Percentiles rank a stretch among this genome's conserved stretches.
These are phyloP conservation scores for Tolypocladium pustulatum DNA, from an alignment of 2,329 filamentous ascomycete species.

Conservation along the genomic window DNA sequence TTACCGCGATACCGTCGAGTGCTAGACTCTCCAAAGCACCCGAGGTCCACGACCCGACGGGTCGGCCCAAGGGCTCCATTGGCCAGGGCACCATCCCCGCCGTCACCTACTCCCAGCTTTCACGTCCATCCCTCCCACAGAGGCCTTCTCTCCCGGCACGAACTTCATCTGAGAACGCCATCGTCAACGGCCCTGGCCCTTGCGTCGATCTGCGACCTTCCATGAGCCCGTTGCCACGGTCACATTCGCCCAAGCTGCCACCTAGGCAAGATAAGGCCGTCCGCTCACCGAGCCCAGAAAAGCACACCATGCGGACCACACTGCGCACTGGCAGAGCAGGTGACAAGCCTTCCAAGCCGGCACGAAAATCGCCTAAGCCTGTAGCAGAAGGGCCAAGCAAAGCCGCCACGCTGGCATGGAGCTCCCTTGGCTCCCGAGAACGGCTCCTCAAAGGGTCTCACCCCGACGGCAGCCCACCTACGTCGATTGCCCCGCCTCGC, in stretches of 20 bases:
- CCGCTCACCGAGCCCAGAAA: slow-evolving; percentile 48
- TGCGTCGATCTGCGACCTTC: slow-evolving; percentile 7
- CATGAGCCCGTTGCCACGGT: slow-evolving; percentile 13
- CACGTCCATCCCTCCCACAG: slow-evolving; percentile 51
- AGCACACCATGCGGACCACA: slow-evolving; percentile 52
- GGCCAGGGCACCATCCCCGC: slow-evolving; percentile 75
- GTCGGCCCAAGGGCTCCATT: slow-evolving; percentile 48
- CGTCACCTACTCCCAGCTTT: slow-evolving; percentile 69
- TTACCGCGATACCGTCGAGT: slow-evolving; percentile 3
- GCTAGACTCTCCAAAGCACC: slow-evolving; percentile 10
- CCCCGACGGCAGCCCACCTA: slow-evolving; percentile 11
- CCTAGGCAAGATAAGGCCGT: slow-evolving; percentile 25
- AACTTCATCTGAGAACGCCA: slow-evolving; percentile 39
- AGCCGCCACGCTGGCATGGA: slow-evolving; percentile 55
- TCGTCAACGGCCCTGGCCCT: slow-evolving; percentile 11
- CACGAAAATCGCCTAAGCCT: slow-evolving; percentile 29
- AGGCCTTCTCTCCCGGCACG: slow-evolving; percentile 46
- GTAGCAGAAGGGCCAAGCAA: slow-evolving; percentile 47
- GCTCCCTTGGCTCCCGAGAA: slow-evolving; percentile 30
- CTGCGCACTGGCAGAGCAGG: slow-evolving; percentile 37
- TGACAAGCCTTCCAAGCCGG: slow-evolving; percentile 29
- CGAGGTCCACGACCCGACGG: slow-evolving; percentile 11
- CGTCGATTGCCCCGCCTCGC: slow-evolving; percentile 10
- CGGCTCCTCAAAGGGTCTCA: slow-evolving; percentile 15
- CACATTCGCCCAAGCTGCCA: slow-evolving; percentile 21